Conservation (phyloP, 441 rosid genomes). For the Pelargonium cotyledonis region DNA sequence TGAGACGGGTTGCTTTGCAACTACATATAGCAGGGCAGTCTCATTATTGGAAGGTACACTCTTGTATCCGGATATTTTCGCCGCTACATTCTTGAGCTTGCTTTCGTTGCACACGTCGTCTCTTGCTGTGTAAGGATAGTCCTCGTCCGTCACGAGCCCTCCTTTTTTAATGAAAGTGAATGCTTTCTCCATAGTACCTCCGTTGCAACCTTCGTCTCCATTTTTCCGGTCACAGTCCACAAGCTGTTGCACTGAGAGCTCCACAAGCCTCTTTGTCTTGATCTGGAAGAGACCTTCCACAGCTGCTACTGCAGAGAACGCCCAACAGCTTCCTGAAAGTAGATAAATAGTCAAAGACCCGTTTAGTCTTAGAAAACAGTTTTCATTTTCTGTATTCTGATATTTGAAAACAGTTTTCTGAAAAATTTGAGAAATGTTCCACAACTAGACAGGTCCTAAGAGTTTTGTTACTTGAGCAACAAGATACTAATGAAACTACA, state of each 20-base stretch:
- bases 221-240: neutral
- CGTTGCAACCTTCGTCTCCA: constrained; percentile 3
- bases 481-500: neutral
- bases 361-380: too few relatives aligned
- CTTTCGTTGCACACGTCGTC: neutral
- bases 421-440: too few relatives aligned
- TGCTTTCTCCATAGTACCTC: neutral
- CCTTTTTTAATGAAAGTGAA: neutral
- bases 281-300: neutral
- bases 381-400: too few relatives aligned
- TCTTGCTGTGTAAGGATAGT: neutral
- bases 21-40: neutral
- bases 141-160: neutral
- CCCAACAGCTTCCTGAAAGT: constrained; percentile 4
- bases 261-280: neutral
- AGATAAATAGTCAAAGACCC: neutral
- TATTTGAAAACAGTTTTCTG: too few relatives aligned
- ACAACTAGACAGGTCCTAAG: too few relatives aligned
- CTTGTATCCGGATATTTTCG: neutral
- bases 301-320: neutral
- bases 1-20: neutral
- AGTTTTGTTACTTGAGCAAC: too few relatives aligned
- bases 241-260: neutral
- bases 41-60: neutral
- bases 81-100: neutral